Conservation (phyloP, 768 basidiomycete genomes). For the Lentinula sp. region DNA sequence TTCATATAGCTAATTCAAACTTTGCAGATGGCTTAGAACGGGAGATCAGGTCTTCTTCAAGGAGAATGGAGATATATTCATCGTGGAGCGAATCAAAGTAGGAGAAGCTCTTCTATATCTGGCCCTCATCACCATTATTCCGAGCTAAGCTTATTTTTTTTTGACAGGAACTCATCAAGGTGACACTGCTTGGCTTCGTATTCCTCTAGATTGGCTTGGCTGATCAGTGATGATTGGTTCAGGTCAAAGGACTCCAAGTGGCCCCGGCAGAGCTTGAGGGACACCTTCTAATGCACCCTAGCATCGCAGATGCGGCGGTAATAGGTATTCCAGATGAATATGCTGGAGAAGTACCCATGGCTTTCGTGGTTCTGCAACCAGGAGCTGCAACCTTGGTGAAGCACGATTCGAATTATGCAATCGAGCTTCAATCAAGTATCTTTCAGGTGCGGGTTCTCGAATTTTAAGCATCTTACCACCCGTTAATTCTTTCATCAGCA, state of each 20-base stretch:
- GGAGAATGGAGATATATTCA: conserved; percentile 35
- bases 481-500: conserved; percentile 12
- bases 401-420: conserved; percentile 11
- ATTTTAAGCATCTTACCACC: background rate
- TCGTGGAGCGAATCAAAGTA: conserved; percentile 47
- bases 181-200: background rate
- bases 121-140: background rate
- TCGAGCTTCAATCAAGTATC: conserved; percentile 1
- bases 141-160: background rate
- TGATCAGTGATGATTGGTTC: background rate
- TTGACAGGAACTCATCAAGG: conserved; percentile 10
- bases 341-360: conserved; percentile 46
- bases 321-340: conserved; percentile 46
- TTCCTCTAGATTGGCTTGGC: background rate
- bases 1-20: conserved; percentile 3
- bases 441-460: background rate
- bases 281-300: conserved; percentile 32
- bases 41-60: conserved; percentile 46
- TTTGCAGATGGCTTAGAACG: conserved; percentile 31
- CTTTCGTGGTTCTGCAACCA: conserved; percentile 38
- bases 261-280: conserved; percentile 36
- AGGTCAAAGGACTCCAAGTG: conserved; percentile 22
- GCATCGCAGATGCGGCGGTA: conserved; percentile 36
- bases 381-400: conserved; percentile 21
- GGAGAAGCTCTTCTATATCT: conserved; percentile 11